Percentiles rank a stretch among this genome's conserved stretches.
phyloP scores from a whole-genome alignment of 805 yeast genomes.

The Lipomyces sp. region DNA sequence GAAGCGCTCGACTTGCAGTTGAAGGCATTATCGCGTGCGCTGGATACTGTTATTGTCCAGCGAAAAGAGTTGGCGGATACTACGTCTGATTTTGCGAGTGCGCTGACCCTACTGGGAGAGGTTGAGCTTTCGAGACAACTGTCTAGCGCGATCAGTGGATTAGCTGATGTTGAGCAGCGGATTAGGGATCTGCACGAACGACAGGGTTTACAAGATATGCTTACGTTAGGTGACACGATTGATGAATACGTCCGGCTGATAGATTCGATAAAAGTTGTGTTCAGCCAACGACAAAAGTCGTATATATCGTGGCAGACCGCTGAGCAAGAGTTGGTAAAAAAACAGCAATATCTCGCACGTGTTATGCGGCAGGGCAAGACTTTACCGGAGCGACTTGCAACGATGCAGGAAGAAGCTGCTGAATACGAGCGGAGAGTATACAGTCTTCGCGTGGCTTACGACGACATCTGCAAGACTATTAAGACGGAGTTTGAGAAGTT shows the following conservation, averaged over 20 bases:
- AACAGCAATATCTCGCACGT: conserved; percentile 54
- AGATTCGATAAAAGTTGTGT: conserved; percentile 72
- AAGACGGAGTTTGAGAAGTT: conserved; percentile 68
- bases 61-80: conserved; percentile 73
- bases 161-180: conserved; percentile 71
- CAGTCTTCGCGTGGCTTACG: conserved; percentile 62
- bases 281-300: conserved; percentile 71
- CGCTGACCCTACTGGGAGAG: conserved; percentile 65
- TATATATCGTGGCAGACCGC: conserved; percentile 52
- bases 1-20: conserved; percentile 77
- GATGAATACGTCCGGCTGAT: conserved; percentile 85
- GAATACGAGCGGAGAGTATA: conserved; percentile 59
- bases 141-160: conserved; percentile 66
- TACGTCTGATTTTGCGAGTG: conserved; percentile 66
- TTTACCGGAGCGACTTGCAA: conserved; percentile 66
- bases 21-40: conserved; percentile 66
- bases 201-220: conserved; percentile 79
- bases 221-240: conserved; percentile 82
- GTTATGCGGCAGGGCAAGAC: conserved; percentile 53
- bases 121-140: conserved; percentile 74
- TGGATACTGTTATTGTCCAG: conserved; percentile 75
- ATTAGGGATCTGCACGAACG: conserved; percentile 77
- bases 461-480: conserved; percentile 66
- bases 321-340: conserved; percentile 56
- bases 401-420: conserved; percentile 63